A percentile compares a stretch with the other conserved stretches of the same genome.
Conservation (phyloP, 768 basidiomycete genomes). For the Kwoniella botswanensis region DNA sequence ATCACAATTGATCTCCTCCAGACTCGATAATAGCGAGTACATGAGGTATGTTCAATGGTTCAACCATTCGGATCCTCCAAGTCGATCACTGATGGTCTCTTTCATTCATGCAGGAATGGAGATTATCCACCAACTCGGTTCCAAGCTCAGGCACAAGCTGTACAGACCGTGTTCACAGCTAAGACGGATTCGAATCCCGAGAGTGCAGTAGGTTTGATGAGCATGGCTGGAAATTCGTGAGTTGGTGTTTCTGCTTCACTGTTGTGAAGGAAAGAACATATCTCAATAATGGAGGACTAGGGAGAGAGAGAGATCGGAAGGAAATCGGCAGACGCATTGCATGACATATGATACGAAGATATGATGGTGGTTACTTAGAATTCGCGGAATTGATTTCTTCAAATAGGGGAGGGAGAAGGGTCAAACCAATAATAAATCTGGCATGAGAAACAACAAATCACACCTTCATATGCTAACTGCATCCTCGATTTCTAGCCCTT, state of each 20-base stretch:
- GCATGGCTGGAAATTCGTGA: constrained; percentile 95
- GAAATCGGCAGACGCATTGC: too few species aligned
- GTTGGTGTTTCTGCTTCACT: constrained; percentile 36
- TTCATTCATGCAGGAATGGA: constrained; percentile 35
- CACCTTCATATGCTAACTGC: too few species aligned
- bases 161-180: constrained; percentile 83
- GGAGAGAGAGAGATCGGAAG: too few species aligned
- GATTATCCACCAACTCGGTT: constrained; percentile 65
- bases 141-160: constrained; percentile 88
- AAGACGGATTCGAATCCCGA: constrained; percentile 97
- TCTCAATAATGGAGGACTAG: background rate
- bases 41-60: constrained; percentile 64
- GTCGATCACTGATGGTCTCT: background rate
- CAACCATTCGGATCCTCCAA: background rate
- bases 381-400: too few species aligned
- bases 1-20: constrained; percentile 18
- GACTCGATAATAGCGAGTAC: constrained; percentile 94
- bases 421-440: too few species aligned
- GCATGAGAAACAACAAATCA: too few species aligned
- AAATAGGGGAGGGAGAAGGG: too few species aligned
- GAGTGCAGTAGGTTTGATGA: constrained; percentile 96
- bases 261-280: background rate
- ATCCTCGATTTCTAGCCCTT: constrained; percentile 66
- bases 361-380: too few species aligned
- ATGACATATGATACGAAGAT: too few species aligned